Evolutionary conservation across 1,284 basidiomycete species (phyloP).

Genomic region (Ganoderma sinense): DNA sequence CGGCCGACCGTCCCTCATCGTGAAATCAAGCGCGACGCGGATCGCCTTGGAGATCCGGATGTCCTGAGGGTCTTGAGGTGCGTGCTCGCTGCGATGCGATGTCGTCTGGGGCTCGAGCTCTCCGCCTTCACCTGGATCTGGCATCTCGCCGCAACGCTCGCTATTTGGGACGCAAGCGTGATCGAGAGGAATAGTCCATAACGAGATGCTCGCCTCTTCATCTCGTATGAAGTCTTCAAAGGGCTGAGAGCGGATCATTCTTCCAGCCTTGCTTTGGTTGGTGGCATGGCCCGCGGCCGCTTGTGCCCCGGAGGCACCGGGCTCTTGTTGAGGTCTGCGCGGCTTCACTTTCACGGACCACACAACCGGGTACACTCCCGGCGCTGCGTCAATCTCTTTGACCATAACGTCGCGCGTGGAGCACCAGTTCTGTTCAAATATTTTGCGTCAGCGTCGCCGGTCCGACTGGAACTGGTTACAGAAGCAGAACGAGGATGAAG

Average conservation of each 20-base stretch:
- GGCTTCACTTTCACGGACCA: too few relatives aligned
- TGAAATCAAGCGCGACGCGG: constrained; percentile 15
- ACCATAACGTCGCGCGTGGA: neutral
- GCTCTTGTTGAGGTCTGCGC: neutral
- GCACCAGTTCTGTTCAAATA: neutral
- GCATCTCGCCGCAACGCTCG: neutral
- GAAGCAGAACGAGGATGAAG: neutral
- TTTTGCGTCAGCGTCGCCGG: neutral
- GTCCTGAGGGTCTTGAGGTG: neutral
- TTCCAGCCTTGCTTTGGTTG: neutral
- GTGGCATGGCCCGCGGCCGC: neutral
- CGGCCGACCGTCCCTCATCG: neutral
- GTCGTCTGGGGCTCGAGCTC: neutral
- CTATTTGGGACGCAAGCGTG: neutral
- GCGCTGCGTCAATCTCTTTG: neutral
- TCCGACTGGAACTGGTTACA: neutral
- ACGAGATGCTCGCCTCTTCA: constrained; percentile 2
- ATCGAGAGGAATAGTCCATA: constrained; percentile 6
- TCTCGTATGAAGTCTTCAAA: neutral
- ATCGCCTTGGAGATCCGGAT: neutral
- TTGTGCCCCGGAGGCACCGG: neutral
- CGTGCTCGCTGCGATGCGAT: neutral
- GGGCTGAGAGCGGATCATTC: neutral
- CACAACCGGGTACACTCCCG: constrained; percentile 5
- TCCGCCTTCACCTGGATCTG: neutral